Evolutionary conservation across 371 early-diverging fungal species (phyloP), one percentile per base, ranked within the genome.

Genomic region (Mortierella sp.): DNA sequence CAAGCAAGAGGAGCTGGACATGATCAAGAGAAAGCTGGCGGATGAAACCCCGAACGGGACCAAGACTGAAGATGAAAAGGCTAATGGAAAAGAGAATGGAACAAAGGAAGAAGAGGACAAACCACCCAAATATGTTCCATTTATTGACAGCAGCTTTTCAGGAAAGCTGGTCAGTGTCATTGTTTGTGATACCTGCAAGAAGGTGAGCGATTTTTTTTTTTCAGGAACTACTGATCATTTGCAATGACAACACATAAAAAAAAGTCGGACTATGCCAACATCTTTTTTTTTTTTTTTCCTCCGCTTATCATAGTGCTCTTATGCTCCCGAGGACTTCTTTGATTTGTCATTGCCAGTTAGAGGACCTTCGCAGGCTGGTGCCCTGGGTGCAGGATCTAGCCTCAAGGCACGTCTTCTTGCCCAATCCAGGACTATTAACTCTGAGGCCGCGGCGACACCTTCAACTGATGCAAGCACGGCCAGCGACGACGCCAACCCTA

Each of bases 101-200:
- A 23, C 2, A 21, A 30, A 61, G 37, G 37, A 66, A 73, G 74
- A 74, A 68, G 61, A 47, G 63, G 11, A 58, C 50, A 57, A 68
- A 15, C 12, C 18, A 4, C 15, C 76, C 67, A 75, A 80, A 59
- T 72, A 68, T 28, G 79, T 69, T 48, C 85, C 89, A 18, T 87
- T 88, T 70, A 86, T 89, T 21, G 87, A 87, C 43, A 74, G 77
- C 37, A 75, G 85, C 23, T 91, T 91, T 84, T 86, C 87, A 28
- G 87, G 86, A 45, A 84, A 84, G 70, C 73, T 89, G 58, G 85
- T 83, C 26, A 84, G 84, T 46, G 70, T 82, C 47, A 81, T 89
- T 47, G 82, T 89, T 15, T 89, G 89, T 56, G 85, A 85, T 53
- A 48, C 72, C 0, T 89, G 89, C 69, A 83, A 85, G 63, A 64